Evolutionary conservation across 1,284 basidiomycete species (phyloP), one percentile per base, ranked within the genome.

Genomic region (Wolfiporia cocos): DNA sequence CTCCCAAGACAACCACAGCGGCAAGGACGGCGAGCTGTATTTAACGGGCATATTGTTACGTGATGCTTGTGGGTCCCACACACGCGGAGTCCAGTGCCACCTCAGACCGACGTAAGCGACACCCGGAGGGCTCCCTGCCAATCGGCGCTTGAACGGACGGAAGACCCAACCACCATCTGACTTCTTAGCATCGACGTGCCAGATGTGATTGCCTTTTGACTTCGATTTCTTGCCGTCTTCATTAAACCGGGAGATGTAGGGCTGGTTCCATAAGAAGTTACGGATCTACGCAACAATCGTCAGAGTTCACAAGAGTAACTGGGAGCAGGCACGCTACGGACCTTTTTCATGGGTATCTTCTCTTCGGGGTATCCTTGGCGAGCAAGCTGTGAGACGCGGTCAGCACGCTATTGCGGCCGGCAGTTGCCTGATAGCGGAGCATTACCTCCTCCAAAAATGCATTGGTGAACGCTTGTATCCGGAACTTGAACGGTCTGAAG

Each of bases 211-310:
- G 40, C 96, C 96, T 71, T 98, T 98, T 41, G 92, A 95, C 68
- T 99, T 99, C 24, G 94, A 91, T 69, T 99, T 99, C 66, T 97
- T 97, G 26, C 93, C 96, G 63, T 99, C 96, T 58, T 98, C 93
- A 63, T 99, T 99, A 75, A 95, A 99, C 21, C 96, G 87, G 34
- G 94, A 87, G 58, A 99, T 99, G 58, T 88, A 87, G 19, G 87
- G 86, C 52, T 88, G 84, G 52, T 72, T 86, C 96, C 96, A 99
- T 36, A 99, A 78, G 68, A 96, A 99, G 58, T 92, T 90, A 54
- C 95, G 91, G 65, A 98, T 85, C 86, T 94, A 64, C 49, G n/a
- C n/a, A n/a, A n/a, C n/a, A n/a, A n/a, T n/a, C n/a, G n/a, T n/a
- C n/a, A n/a, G n/a, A n/a, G n/a, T n/a, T n/a, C n/a, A n/a, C n/a